Base-by-base conservation (phyloP, 1,139 yeast genomes). In the Torulaspora pretoriensis region DNA sequence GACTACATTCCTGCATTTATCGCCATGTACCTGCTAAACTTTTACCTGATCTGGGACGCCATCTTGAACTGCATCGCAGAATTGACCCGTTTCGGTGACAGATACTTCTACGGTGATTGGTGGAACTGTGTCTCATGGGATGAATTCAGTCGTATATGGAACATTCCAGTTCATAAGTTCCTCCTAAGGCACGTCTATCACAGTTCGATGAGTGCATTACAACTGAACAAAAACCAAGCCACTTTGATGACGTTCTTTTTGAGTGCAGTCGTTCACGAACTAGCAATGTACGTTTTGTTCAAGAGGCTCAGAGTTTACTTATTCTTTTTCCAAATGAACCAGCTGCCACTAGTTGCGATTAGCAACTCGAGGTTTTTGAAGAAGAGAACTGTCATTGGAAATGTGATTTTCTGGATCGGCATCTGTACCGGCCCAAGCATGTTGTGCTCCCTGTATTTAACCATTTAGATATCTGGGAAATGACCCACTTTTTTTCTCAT, bases 91-190 rank as follows among this genome's bases (percentile, higher is more conserved):
- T 92, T 83, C 66, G 96, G 90, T 2, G 97, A 92, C 62, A 77
- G 98, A 35, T 86, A 84, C 54, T 92, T 92, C 64, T 92, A 92
- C 59, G 95, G 95, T 3, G 87, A 89, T 35, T 92, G 98, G 98
- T 92, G 97, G 98, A 87, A 92, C 55, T 86, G 95, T 54, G 80
- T 85, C 24, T 83, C 89, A 40, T 92, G 97, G 96, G 89, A 86
- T 46, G 92, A 89, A 62, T 92, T 86, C 68, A 85, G 97, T 8
- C 76, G 97, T 53, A 81, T 86, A 53, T 94, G 99, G 98, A 92
- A 92, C 63, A 76, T 80, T 8, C 97, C 97, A 0, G 97, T 94
- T n/a, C 97, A 92, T 64, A 78, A 81, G 54, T 92, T 92, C 59
- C 70, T 92, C 48, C 70, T 89, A 36, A 77, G 97, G 52, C 99